Evolutionary conservation across 805 yeast species (phyloP).

Genomic region (Candida dajiaensis): DNA sequence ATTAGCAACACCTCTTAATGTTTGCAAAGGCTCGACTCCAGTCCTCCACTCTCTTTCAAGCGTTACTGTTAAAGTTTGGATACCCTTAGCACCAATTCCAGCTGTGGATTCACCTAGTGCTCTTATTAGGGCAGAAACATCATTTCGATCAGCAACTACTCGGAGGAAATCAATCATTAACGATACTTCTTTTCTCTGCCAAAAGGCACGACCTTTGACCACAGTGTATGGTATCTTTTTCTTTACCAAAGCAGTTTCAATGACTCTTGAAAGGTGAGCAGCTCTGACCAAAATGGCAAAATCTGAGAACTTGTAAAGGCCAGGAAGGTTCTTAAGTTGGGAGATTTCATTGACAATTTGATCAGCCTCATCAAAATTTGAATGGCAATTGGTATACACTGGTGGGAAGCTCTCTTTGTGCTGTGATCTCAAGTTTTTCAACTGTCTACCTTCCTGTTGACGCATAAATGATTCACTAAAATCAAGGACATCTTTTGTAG

Average conservation of each 20-base stretch:
- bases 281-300: constrained; percentile 70
- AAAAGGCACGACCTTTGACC: constrained; percentile 70
- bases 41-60: constrained; percentile 1
- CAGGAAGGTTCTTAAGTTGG: constrained; percentile 39
- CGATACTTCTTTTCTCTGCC: constrained; percentile 70
- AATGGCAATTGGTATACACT: constrained; percentile 33
- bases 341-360: constrained; percentile 52
- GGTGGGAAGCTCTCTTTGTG: constrained; percentile 38
- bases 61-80: constrained; percentile 5
- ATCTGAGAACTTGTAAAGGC: constrained; percentile 46
- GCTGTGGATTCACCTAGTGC: constrained; percentile 46
- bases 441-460: constrained; percentile 45
- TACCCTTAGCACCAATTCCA: constrained; percentile 54
- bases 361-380: constrained; percentile 49
- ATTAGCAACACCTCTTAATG: constrained; percentile 2
- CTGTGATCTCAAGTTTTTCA: constrained; percentile 43
- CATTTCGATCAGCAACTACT: constrained; percentile 51
- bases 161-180: constrained; percentile 60
- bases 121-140: constrained; percentile 52
- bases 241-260: constrained; percentile 59
- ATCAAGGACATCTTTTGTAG: constrained; percentile 60
- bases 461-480: constrained; percentile 61
- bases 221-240: constrained; percentile 58
- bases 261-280: constrained; percentile 48
- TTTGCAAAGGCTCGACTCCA: constrained; percentile 6